A percentile compares a stretch with the other conserved stretches of the same genome.
phyloP scores from a whole-genome alignment of 306 rosid genomes.

The Lotus japonicus region DNA sequence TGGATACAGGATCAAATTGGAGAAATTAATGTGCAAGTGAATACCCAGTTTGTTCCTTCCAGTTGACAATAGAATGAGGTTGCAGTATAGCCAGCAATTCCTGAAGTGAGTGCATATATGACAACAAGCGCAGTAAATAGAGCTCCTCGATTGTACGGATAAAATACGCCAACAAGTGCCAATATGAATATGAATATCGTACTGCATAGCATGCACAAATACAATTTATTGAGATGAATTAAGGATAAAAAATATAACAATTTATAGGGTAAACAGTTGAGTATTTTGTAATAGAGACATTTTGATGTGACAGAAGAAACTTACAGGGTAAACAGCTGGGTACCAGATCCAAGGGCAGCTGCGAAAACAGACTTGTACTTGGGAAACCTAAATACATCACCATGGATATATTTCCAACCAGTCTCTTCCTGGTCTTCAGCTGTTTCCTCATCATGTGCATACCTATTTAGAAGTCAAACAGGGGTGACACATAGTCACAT shows the following conservation, averaged over 20 bases:
- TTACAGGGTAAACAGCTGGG: slow-evolving; percentile 55
- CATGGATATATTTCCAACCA: slow-evolving; percentile 60
- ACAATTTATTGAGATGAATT: not conserved
- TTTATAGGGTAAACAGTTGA: not conserved
- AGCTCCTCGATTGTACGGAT: slow-evolving; percentile 94
- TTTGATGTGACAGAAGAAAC: slow-evolving; percentile 7
- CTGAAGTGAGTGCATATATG: slow-evolving; percentile 92
- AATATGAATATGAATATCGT: slow-evolving; percentile 69
- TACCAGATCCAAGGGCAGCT: slow-evolving; percentile 58
- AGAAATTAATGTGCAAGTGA: not conserved
- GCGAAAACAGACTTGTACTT: slow-evolving; percentile 43
- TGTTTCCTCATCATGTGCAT: slow-evolving; percentile 49
- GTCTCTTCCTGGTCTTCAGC: slow-evolving; percentile 56
- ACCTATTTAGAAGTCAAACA: slow-evolving; percentile 33
- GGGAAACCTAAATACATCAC: slow-evolving; percentile 56
- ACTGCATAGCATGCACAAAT: slow-evolving; percentile 38
- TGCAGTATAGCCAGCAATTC: slow-evolving; percentile 84
- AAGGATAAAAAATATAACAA: not conserved
- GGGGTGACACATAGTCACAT: not conserved
- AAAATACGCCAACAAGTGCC: slow-evolving; percentile 90
- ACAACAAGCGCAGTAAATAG: slow-evolving; percentile 82
- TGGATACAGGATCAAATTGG: not conserved
- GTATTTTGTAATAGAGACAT: not conserved
- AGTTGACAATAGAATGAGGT: slow-evolving; percentile 87
- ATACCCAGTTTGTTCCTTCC: slow-evolving; percentile 91